Conservation (phyloP, 2,329 filamentous ascomycete genomes). For the Blastomyces emzantsi region DNA sequence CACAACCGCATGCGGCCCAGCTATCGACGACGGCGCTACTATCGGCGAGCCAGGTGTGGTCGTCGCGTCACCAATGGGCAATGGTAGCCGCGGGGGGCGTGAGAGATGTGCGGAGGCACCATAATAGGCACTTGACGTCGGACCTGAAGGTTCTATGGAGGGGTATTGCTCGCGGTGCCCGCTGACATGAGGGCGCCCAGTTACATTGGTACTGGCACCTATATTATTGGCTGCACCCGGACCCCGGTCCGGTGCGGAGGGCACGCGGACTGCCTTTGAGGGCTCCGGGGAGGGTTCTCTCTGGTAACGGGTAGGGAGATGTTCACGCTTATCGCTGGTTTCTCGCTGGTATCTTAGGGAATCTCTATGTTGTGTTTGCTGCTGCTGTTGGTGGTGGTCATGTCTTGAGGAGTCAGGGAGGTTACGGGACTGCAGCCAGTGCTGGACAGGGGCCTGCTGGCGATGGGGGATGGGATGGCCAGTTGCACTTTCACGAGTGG, state of each 20-base stretch:
- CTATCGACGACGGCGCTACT: constrained; percentile 51
- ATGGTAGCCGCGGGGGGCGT: constrained; percentile 73
- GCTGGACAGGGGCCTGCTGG: constrained; percentile 30
- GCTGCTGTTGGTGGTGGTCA: constrained; percentile 15
- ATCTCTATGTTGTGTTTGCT: constrained; percentile 17
- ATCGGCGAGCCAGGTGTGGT: constrained; percentile 88
- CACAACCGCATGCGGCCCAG: constrained; percentile 35
- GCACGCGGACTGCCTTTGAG: constrained; percentile 34
- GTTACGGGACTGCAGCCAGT: constrained; percentile 32
- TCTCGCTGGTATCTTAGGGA: constrained; percentile 13
- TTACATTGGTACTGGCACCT: not conserved
- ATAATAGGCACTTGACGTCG: constrained; percentile 42
- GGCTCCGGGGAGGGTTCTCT: constrained; percentile 22
- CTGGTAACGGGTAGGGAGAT: not conserved
- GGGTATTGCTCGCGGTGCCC: constrained; percentile 15
- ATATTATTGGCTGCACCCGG: not conserved
- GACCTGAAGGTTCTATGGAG: constrained; percentile 34
- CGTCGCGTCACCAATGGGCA: constrained; percentile 87
- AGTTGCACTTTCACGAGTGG: constrained; percentile 36
- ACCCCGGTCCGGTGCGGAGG: constrained; percentile 22
- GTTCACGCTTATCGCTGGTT: constrained; percentile 11
- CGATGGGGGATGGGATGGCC: constrained; percentile 31
- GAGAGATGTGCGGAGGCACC: constrained; percentile 35
- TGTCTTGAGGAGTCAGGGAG: constrained; percentile 24
- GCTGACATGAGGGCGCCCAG: not conserved